Percentiles rank a stretch among this genome's conserved stretches.
phyloP scores from a whole-genome alignment of 2,329 filamentous ascomycete genomes.

The Fusarium acutatum region DNA sequence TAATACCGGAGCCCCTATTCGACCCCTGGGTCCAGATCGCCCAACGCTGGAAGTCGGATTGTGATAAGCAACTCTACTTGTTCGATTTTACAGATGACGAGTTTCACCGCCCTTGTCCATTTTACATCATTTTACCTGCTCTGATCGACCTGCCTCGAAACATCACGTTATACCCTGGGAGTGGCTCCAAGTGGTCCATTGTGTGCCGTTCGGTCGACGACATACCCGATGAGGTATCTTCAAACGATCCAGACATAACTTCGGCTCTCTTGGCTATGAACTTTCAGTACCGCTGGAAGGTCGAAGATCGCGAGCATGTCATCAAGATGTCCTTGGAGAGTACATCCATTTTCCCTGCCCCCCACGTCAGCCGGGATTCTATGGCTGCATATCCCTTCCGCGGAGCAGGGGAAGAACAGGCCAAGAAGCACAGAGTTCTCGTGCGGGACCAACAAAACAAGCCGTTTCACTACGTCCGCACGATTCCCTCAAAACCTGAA shows the following conservation, averaged over 20 bases:
- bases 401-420: constrained; percentile 31
- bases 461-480: constrained; percentile 54
- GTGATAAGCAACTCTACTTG: constrained; percentile 39
- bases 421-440: constrained; percentile 43
- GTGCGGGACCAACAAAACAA: constrained; percentile 49
- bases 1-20: constrained; percentile 49
- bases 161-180: constrained; percentile 54
- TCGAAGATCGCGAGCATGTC: constrained; percentile 52
- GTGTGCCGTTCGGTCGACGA: constrained; percentile 25
- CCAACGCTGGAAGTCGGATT: constrained; percentile 49
- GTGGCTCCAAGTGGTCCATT: constrained; percentile 46
- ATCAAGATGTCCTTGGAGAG: constrained; percentile 50
- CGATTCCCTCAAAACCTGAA: constrained; percentile 56
- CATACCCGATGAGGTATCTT: constrained; percentile 31
- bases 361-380: constrained; percentile 40
- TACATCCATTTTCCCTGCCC: neutral
- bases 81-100: constrained; percentile 48
- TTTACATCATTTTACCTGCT: constrained; percentile 55
- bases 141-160: constrained; percentile 48
- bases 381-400: constrained; percentile 45
- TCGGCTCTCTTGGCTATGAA: constrained; percentile 55
- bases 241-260: constrained; percentile 52
- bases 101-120: constrained; percentile 43
- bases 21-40: constrained; percentile 59
- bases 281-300: constrained; percentile 57